phyloP scores from a whole-genome alignment of 2,329 filamentous ascomycete species.

The Teratosphaeria nubilosa region DNA sequence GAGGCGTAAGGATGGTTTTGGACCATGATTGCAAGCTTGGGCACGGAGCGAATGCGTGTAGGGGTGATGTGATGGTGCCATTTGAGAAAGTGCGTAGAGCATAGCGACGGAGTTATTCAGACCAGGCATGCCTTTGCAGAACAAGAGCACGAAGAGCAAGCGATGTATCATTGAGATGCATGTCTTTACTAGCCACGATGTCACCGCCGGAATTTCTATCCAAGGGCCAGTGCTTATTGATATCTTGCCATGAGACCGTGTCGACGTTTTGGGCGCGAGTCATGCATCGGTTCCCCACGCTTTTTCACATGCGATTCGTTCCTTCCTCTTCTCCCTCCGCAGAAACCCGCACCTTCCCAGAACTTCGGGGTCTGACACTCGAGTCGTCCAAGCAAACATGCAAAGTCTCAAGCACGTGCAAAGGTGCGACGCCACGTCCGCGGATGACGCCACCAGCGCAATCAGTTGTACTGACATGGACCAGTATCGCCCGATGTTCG shows the following conservation, averaged over 20 bases:
- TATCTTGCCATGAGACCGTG: not conserved
- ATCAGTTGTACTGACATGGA: not conserved
- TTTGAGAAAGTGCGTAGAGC: not conserved
- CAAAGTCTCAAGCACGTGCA: not conserved
- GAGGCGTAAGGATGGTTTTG: slow-evolving; percentile 7
- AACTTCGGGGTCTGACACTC: not conserved
- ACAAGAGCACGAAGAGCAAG: not conserved
- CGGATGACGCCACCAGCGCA: not conserved
- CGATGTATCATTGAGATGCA: not conserved
- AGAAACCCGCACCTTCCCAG: not conserved
- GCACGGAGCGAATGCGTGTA: not conserved
- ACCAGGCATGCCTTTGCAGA: not conserved
- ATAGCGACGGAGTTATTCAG: not conserved
- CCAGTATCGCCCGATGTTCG: not conserved
- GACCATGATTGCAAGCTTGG: not conserved
- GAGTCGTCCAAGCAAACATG: not conserved
- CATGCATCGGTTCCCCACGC: not conserved
- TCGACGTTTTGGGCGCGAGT: not conserved
- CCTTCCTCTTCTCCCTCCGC: not conserved
- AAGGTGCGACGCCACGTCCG: not conserved
- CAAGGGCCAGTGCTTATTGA: too few species aligned
- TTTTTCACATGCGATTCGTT: not conserved
- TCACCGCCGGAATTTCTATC: not conserved
- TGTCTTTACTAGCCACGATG: not conserved
- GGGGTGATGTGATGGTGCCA: not conserved